Percentiles rank a stretch among this genome's conserved stretches.
These are phyloP conservation scores for Globisporangium echinulatum DNA, from an alignment of 352 stramenopile species.

Conservation along the genomic window DNA sequence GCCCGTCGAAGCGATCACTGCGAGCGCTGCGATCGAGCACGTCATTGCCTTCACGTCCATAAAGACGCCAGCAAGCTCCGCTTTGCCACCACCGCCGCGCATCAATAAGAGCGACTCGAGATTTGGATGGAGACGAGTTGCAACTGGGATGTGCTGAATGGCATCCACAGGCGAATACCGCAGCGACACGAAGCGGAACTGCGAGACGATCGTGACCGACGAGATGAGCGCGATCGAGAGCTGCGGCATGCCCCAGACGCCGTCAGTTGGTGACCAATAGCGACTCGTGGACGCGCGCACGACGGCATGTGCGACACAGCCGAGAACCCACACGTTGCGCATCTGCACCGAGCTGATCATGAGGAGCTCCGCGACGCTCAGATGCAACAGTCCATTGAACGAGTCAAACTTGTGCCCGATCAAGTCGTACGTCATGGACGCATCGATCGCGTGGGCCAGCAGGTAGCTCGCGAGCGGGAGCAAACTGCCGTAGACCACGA, in stretches of 20 bases:
- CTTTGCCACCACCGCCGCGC: slow-evolving; percentile 4
- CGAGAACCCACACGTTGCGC: slow-evolving; percentile 19
- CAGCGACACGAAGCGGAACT: slow-evolving; percentile 8
- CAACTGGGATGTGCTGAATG: neutral
- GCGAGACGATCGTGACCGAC: slow-evolving; percentile 11
- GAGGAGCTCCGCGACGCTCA: slow-evolving; percentile 6
- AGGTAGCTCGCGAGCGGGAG: slow-evolving; percentile 20
- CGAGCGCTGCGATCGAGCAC: neutral
- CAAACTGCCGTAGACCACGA: slow-evolving; percentile 17
- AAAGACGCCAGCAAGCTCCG: slow-evolving; percentile 2
- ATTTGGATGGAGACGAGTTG: neutral
- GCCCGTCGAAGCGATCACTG: neutral
- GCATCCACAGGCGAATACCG: neutral
- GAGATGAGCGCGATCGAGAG: slow-evolving; percentile 16
- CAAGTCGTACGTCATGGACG: slow-evolving; percentile 14
- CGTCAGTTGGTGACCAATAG: neutral
- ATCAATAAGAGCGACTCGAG: slow-evolving; percentile 2
- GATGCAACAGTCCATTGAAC: slow-evolving; percentile 7
- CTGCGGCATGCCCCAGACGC: slow-evolving; percentile 9
- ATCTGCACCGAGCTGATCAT: slow-evolving; percentile 16
- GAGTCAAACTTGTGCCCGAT: slow-evolving; percentile 9
- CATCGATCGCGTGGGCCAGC: slow-evolving; percentile 15
- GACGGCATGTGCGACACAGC: slow-evolving; percentile 1
- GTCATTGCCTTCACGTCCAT: slow-evolving; percentile 6
- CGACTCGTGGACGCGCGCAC: neutral